Percentiles rank a stretch among this genome's conserved stretches.
These are phyloP conservation scores for Trypanosoma platydactyli DNA, from an alignment of 208 protist genomes.

Conservation along the genomic window DNA sequence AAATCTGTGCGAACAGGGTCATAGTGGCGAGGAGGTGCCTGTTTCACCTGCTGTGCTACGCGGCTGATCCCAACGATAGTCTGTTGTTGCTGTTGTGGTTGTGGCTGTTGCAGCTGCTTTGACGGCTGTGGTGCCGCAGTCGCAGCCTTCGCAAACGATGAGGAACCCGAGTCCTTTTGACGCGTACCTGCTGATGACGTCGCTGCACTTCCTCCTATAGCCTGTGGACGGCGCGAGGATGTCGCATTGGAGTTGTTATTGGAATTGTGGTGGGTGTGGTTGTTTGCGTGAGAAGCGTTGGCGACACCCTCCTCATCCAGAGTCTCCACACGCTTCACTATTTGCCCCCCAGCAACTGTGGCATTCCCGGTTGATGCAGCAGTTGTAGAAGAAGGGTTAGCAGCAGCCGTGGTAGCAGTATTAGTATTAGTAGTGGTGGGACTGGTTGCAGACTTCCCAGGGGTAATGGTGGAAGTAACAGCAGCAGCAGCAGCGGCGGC, in stretches of 20 bases:
- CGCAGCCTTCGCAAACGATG: conserved; percentile 13
- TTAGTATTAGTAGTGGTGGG: conserved; percentile 4
- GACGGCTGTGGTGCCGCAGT: background rate
- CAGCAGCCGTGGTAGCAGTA: background rate
- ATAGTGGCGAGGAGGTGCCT: conserved; percentile 23
- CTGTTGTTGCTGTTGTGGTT: conserved; percentile 1
- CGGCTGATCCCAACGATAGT: conserved; percentile 46
- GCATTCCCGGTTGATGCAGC: background rate
- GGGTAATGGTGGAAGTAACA: background rate
- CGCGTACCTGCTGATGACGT: background rate
- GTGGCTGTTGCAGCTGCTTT: background rate
- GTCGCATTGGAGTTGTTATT: conserved; percentile 10
- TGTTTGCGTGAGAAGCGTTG: background rate
- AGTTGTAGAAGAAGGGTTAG: background rate
- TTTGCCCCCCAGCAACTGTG: background rate
- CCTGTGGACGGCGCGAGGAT: conserved; percentile 4
- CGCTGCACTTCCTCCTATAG: conserved; percentile 5
- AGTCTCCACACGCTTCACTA: conserved; percentile 1
- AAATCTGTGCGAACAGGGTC: conserved; percentile 42
- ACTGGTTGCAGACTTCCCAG: conserved; percentile 3
- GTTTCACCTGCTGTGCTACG: conserved; percentile 18
- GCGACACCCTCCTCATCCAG: conserved; percentile 4
- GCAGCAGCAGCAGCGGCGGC: conserved; percentile 7
- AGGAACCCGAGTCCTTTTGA: background rate
- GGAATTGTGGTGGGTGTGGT: background rate